Evolutionary conservation across 1,139 yeast species (phyloP), one percentile per base, ranked within the genome.

Genomic region (Yamadazyma mexicana): DNA sequence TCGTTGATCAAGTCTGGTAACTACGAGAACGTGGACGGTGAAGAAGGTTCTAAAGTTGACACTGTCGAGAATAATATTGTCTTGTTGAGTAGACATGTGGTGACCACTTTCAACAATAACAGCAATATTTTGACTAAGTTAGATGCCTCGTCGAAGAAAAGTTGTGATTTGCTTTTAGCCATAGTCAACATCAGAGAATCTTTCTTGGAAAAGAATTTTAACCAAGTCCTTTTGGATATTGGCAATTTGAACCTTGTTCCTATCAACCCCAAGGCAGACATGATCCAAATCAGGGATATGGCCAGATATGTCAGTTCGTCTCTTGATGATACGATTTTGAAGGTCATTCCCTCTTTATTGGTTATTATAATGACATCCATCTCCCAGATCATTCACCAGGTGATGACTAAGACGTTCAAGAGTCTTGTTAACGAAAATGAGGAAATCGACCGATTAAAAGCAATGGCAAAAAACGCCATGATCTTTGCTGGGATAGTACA

Each of bases 401-500:
- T 82, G 17, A 61, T 64, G 40, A 64, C 70, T 18, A 72, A 74
- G 49, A 66, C 69, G 37, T 80, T 67, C 53, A 74, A 77, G 44
- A 71, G 73, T 25, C 62, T 69, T 16, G 71, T 77, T 12, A 77
- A 78, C 45, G 79, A 75, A 39, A 76, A 74, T 47, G 80, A 78
- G 43, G 75, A 79, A 35, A 68, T 72, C 33, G 75, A 76, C 22
- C 59, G 56, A 35, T 69, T 88, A 58, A 81, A 79, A 51, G 72
- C 68, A 35, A 75, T 86, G 46, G 91, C 96, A 4, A 84, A 81
- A 58, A 88, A 88, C 59, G 85, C 95, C 61, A 88, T 91, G 88
- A 79, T 91, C 3, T 94, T 85, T 60, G 96, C 98, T 10, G 98
- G 98, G 40, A 85, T 92, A 83, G 86, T 92, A 30, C 96, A 89